Base-by-base conservation (phyloP, 345 rosid genomes). In the Leavenworthia alabamica region DNA sequence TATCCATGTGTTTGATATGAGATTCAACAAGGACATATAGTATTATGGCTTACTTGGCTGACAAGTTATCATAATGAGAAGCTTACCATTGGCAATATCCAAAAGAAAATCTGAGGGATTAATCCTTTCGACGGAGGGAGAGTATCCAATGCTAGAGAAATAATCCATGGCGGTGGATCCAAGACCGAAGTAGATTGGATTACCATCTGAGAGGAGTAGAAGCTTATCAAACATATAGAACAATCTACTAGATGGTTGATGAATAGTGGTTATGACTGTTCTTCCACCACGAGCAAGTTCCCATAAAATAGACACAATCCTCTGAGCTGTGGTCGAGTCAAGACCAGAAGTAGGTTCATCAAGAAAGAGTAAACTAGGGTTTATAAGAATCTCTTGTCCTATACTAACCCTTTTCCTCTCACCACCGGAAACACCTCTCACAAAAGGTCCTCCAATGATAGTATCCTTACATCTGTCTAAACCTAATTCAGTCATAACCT, bases 331-430 rank as follows among this genome's bases (percentile, higher is more conserved):
- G 48, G 96, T 88, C 0, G 98, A 88, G 67, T 91, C 98, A 42
- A 91, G 95, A 42, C 96, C 98, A 0, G 96, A 91, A 50, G 96
- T 91, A 27, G 98, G 98, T 76, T 91, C 98, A 20, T 91, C 98
- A 26, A 91, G 86, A 67, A 88, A 62, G 19, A 91, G 70, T 75
- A 88, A 80, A 70, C 95, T 88, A 41, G 98, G 98, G 74, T 91
- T 88, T 43, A 91, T 86, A 66, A 91, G 64, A 84, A 88, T 83
- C 79, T 91, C 98, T 41, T 79, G 86, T 17, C 98, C 98, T 48
- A 91, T 85, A 77, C 96, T 89, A 64, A 86, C 90, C 74, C 98
- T 80, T 69, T 88, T 91, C 32, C 96, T 79, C 71, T 88, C 98
- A 15, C 98, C 98, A 13, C 98, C 96, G 0, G 96, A 88, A 23